Conservation (phyloP, 2,329 filamentous ascomycete species). For the Rasamsonia emersonii region DNA sequence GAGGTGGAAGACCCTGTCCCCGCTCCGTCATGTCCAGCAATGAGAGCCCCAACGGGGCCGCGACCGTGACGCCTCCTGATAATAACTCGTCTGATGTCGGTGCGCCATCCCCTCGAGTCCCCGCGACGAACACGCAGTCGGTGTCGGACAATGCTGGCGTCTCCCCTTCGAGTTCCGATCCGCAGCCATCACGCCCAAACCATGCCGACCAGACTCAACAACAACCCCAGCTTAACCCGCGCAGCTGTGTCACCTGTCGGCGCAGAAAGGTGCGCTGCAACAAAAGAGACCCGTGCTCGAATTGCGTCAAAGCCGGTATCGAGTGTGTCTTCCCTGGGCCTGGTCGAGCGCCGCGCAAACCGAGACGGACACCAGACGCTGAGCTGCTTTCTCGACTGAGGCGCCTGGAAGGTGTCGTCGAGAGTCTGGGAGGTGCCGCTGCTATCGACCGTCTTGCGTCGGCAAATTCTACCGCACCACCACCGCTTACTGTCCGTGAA, state of each 20-base stretch:
- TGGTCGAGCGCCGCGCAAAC: constrained; percentile 51
- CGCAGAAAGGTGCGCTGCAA: constrained; percentile 42
- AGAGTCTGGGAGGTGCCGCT: constrained; percentile 45
- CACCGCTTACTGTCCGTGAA: constrained; percentile 5
- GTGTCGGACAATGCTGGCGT: too few species aligned
- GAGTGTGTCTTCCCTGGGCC: constrained; percentile 57
- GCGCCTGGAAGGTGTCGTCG: constrained; percentile 53
- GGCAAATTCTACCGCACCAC: constrained; percentile 1
- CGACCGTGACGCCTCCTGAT: constrained; percentile 3
- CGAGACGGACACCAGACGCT: constrained; percentile 49
- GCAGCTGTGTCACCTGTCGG: constrained; percentile 41
- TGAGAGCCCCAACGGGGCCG: background rate
- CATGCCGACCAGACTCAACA: background rate
- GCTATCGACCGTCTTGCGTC: constrained; percentile 16
- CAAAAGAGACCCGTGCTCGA: constrained; percentile 40
- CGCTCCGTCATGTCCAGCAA: constrained; percentile 5
- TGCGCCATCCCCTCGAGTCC: background rate
- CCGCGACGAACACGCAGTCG: background rate
- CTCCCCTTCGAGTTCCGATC: too few species aligned
- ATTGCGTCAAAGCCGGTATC: constrained; percentile 42
- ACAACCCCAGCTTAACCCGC: constrained; percentile 20
- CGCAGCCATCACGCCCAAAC: background rate
- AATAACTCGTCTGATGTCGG: too few species aligned
- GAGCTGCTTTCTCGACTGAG: constrained; percentile 51
- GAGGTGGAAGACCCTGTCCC: too few species aligned